phyloP scores from a whole-genome alignment of 352 stramenopile species.

The Phytophthora sansomeana region DNA sequence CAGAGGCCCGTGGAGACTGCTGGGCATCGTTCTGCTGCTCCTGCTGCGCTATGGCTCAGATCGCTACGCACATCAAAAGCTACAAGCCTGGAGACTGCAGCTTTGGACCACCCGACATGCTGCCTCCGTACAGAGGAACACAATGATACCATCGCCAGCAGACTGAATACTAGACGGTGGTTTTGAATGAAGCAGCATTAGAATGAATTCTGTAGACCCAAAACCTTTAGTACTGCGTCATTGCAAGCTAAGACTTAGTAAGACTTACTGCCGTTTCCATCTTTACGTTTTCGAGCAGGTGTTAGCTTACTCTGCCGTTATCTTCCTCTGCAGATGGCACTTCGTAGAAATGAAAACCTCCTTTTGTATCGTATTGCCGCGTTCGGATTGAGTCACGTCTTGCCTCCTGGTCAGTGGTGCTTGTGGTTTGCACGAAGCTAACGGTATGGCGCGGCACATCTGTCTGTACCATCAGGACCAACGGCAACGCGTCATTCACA shows the following conservation, averaged over 20 bases:
- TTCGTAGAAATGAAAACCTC: no score
- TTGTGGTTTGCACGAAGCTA: no score
- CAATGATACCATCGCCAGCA: not conserved
- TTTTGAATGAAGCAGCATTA: not conserved
- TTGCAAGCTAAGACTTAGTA: no score
- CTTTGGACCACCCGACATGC: constrained; percentile 43
- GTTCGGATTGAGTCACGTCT: not conserved
- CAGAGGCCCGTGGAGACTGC: constrained; percentile 35
- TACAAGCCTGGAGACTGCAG: constrained; percentile 58
- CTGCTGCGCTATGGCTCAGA: constrained; percentile 53
- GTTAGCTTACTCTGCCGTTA: no score
- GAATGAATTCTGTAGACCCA: no score
- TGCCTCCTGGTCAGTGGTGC: not conserved
- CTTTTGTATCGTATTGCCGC: no score
- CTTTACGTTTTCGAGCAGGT: no score
- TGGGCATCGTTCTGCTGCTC: constrained; percentile 39
- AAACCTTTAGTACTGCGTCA: no score
- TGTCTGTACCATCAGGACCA: constrained; percentile 6
- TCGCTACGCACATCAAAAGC: constrained; percentile 58
- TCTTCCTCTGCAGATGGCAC: no score
- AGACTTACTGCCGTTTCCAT: no score
- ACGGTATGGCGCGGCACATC: not conserved
- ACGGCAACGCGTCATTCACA: not conserved
- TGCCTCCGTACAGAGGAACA: constrained; percentile 41
- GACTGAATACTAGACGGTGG: no score